Evolutionary conservation across 371 early-diverging fungal species (phyloP).

Genomic region (Mucor velutinosus): DNA sequence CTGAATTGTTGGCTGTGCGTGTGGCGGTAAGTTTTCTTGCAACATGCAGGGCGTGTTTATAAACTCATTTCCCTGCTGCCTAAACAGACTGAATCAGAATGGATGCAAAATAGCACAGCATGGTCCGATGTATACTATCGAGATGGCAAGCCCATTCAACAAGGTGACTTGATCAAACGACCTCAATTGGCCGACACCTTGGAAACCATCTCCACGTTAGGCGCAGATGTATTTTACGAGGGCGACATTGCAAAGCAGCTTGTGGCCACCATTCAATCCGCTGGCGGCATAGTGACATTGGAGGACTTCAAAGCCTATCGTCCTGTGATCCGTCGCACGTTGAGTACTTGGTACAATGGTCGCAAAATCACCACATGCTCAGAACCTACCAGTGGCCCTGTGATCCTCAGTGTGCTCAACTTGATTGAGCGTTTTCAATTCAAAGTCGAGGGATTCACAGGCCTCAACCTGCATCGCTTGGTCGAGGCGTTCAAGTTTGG

Average conservation of each 20-base stretch:
- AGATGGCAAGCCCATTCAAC: constrained; percentile 60
- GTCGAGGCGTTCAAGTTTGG: constrained; percentile 94
- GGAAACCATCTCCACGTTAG: constrained; percentile 77
- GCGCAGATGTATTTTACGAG: constrained; percentile 86
- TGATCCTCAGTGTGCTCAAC: constrained; percentile 86
- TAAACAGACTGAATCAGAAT: constrained; percentile 25
- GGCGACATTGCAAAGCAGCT: constrained; percentile 83
- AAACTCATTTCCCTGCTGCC: too few relatives aligned
- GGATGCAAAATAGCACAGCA: constrained; percentile 43
- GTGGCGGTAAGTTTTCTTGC: constrained; percentile 38
- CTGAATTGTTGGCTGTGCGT: constrained; percentile 58
- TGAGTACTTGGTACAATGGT: constrained; percentile 79
- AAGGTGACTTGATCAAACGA: constrained; percentile 79
- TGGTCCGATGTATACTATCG: constrained; percentile 68
- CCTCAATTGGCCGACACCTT: constrained; percentile 82
- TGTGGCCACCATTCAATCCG: constrained; percentile 64
- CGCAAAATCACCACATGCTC: constrained; percentile 67
- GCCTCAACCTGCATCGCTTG: constrained; percentile 74
- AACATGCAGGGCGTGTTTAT: too few relatives aligned
- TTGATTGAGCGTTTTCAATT: constrained; percentile 85
- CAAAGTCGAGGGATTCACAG: constrained; percentile 50
- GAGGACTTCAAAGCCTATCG: constrained; percentile 81
- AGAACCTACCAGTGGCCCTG: constrained; percentile 84
- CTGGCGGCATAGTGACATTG: constrained; percentile 84
- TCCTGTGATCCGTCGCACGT: constrained; percentile 60